Conservation (phyloP, 805 yeast genomes). For the Clavispora vitiphila region DNA sequence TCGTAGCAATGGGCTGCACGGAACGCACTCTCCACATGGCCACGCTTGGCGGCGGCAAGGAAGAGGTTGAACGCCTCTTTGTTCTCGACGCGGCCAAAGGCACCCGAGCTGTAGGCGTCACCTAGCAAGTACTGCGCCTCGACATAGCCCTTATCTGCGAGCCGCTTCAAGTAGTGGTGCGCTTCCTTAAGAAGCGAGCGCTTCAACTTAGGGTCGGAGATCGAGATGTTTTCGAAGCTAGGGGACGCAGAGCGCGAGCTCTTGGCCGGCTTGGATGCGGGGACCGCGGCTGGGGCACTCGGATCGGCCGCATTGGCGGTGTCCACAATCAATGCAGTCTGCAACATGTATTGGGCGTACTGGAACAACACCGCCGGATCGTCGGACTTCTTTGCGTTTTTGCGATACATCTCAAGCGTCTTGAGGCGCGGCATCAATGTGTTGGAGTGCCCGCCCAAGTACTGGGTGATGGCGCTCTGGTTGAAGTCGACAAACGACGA, state of each 20-base stretch:
- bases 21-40: slow-evolving; percentile 87
- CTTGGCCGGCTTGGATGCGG: not conserved
- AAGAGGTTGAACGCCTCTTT: slow-evolving; percentile 73
- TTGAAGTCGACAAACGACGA: slow-evolving; percentile 44
- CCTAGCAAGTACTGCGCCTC: slow-evolving; percentile 91
- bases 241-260: not conserved
- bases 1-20: slow-evolving; percentile 89
- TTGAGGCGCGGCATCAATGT: slow-evolving; percentile 68
- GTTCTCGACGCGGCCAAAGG: slow-evolving; percentile 73
- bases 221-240: not conserved
- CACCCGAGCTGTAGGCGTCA: slow-evolving; percentile 85
- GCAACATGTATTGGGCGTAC: slow-evolving; percentile 85
- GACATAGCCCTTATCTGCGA: slow-evolving; percentile 73
- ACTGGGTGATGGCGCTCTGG: slow-evolving; percentile 48
- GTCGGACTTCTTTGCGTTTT: slow-evolving; percentile 76
- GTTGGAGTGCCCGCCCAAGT: slow-evolving; percentile 45
- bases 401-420: slow-evolving; percentile 81
- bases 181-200: slow-evolving; percentile 74
- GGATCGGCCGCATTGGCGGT: slow-evolving; percentile 13
- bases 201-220: slow-evolving; percentile 30
- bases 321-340: slow-evolving; percentile 68
- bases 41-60: slow-evolving; percentile 88
- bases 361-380: slow-evolving; percentile 86
- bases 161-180: slow-evolving; percentile 56
- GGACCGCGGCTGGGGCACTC: not conserved